Base-by-base conservation (phyloP, 768 basidiomycete genomes). In the Dacryopinax primogenitus region DNA sequence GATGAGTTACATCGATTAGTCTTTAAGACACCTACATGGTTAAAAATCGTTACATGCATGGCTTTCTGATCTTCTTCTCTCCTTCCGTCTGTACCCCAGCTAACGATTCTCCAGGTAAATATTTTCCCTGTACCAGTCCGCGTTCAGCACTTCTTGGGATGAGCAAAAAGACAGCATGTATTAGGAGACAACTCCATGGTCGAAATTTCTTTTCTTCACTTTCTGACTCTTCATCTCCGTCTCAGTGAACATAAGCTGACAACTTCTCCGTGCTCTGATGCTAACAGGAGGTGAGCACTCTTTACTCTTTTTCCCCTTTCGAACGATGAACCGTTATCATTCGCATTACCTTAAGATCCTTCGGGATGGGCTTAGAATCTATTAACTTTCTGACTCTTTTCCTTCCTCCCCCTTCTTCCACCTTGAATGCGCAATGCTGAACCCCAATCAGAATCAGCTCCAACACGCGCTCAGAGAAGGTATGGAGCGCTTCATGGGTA, bases 111-210 rank as follows among this genome's bases (percentile, higher is more conserved):
- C 64, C 33, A 41, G 63, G 62, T 65, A 39, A 23, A 41, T 37
- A 51, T 23, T 35, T 26, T 26, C 58, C 44, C 47, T 63, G n/a
- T n/a, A n/a, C n/a, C n/a, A n/a, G n/a, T n/a, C n/a, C 66, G 33
- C 66, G 23, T 45, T 30, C 61, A 63, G 64, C 47, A 34, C 63
- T 61, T 66, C 58, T 61, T 65, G 36, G 71, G 74, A 76, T 76
- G 75, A 74, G 63, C 64, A 66, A 70, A 70, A 69, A 58, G 26
- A 70, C 72, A 86, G 92, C 93, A 94, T 94, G 93, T 90, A 94
- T 90, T 91, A 91, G 75, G 86, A 90, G 90, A 90, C 86, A 71
- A 68, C 68, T 68, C 74, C 76, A 82, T 89, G 88, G 87, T 90
- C 89, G 83, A 77, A 83, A 76, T 66, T 62, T 16, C 28, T 47